These are phyloP conservation scores for Anastatica hierochuntica DNA, from an alignment of 345 rosid genomes.

Conservation along the genomic window DNA sequence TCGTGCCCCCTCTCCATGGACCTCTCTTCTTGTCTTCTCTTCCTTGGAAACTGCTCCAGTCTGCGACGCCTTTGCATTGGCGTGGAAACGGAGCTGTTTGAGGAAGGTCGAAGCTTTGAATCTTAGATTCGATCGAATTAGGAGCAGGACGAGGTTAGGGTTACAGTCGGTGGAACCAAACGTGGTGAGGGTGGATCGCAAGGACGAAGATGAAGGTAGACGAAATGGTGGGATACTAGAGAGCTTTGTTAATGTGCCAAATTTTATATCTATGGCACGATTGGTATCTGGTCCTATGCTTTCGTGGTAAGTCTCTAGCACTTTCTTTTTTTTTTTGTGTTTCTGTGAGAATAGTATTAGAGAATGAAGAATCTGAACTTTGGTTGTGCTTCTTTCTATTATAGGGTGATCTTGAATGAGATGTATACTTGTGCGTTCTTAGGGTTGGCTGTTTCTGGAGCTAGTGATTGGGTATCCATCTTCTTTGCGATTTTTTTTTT, in stretches of 20 bases:
- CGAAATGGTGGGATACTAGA: conserved; percentile 27
- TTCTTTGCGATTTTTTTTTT: neutral
- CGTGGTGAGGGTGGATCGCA: conserved; percentile 10
- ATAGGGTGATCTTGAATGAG: conserved; percentile 81
- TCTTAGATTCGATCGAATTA: conserved; percentile 34
- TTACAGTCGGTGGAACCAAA: conserved; percentile 16
- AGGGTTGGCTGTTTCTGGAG: conserved; percentile 69
- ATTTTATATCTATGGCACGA: conserved; percentile 60
- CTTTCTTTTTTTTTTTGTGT: too few relatives aligned
- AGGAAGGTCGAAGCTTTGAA: conserved; percentile 48
- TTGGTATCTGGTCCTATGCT: conserved; percentile 80
- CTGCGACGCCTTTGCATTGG: conserved; percentile 56
- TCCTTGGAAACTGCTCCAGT: conserved; percentile 90
- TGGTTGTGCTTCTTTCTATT: neutral
- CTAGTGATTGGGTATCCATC: conserved; percentile 68
- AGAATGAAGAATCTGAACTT: conserved; percentile 3
- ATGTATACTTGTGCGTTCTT: conserved; percentile 66
- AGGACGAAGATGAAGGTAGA: conserved; percentile 10
- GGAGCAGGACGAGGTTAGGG: conserved; percentile 21
- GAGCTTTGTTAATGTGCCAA: conserved; percentile 75
- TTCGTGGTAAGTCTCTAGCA: conserved; percentile 61
- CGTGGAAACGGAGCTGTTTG: conserved; percentile 39
- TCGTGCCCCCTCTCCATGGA: too few relatives aligned
- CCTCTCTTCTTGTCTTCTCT: conserved; percentile 64
- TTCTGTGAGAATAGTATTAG: neutral